Evolutionary conservation across 345 rosid genomes (phyloP).

Genomic region (Brassica carinata): DNA sequence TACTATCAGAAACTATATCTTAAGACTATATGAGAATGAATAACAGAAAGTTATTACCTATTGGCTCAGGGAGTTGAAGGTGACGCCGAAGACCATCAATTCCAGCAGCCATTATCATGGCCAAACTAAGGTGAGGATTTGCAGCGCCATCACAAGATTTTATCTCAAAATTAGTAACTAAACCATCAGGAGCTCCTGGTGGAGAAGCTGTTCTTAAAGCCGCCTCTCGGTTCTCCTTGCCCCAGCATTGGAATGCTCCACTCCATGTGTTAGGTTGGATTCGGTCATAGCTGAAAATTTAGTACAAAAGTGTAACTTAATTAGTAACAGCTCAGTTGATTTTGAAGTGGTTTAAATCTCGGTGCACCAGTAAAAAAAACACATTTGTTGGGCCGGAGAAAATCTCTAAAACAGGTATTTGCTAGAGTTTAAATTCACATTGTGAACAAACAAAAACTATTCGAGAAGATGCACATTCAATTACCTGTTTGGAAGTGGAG

Average conservation of each 20-base stretch:
- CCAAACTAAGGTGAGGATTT: slow-evolving; percentile 83
- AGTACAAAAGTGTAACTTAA: not conserved
- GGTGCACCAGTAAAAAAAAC: no score
- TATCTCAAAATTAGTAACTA: slow-evolving; percentile 92
- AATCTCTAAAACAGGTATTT: no score
- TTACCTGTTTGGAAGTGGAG: slow-evolving; percentile 91
- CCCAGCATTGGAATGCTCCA: slow-evolving; percentile 97
- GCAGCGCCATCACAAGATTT: slow-evolving; percentile 90
- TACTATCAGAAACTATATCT: not conserved
- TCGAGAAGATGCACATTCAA: not conserved
- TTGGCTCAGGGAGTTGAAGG: slow-evolving; percentile 68
- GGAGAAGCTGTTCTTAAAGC: slow-evolving; percentile 88
- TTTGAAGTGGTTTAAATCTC: no score
- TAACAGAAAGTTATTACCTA: slow-evolving; percentile 44
- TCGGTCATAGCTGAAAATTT: slow-evolving; percentile 73
- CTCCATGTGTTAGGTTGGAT: slow-evolving; percentile 91
- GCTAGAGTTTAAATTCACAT: not conserved
- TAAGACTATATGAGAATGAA: not conserved
- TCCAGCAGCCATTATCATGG: slow-evolving; percentile 77
- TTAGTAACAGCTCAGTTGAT: not conserved
- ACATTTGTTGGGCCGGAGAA: no score
- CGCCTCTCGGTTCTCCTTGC: slow-evolving; percentile 89
- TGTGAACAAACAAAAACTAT: not conserved
- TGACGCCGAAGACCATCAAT: slow-evolving; percentile 81
- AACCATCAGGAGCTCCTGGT: slow-evolving; percentile 70